Percentiles rank a stretch among this genome's conserved stretches.
phyloP scores from a whole-genome alignment of 2,329 filamentous ascomycete genomes.

The Biscogniauxia marginata region DNA sequence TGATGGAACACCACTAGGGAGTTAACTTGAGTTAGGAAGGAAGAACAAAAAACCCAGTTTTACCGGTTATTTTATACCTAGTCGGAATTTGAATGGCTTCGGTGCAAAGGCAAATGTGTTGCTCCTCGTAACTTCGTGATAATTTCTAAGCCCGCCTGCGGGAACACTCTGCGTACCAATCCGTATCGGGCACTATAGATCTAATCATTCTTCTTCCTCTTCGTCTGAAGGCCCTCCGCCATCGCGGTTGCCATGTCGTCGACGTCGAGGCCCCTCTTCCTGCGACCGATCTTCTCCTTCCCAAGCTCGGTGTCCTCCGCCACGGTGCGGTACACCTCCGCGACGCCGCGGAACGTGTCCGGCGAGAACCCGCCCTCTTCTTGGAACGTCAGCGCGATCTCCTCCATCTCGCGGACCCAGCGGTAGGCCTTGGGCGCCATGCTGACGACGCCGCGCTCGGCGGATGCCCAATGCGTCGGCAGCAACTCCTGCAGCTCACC shows the following conservation, averaged over 20 bases:
- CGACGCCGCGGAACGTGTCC: conserved; percentile 58
- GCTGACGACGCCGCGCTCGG: conserved; percentile 49
- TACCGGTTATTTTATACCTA: too few relatives aligned
- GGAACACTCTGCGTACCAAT: too few relatives aligned
- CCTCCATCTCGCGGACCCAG: conserved; percentile 76
- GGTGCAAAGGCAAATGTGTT: not conserved
- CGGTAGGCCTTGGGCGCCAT: conserved; percentile 76
- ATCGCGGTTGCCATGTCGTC: conserved; percentile 54
- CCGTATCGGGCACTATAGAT: too few relatives aligned
- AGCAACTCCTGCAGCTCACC: conserved; percentile 51
- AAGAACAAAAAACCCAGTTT: not conserved
- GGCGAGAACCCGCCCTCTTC: conserved; percentile 62
- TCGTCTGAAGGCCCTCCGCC: conserved; percentile 30
- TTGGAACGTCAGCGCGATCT: conserved; percentile 66
- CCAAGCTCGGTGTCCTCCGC: conserved; percentile 62
- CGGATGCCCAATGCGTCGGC: conserved; percentile 46
- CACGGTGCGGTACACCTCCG: conserved; percentile 59
- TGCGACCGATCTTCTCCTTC: conserved; percentile 54
- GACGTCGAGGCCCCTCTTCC: conserved; percentile 54
- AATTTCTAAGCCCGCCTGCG: too few relatives aligned
- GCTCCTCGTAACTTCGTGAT: not conserved
- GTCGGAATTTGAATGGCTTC: not conserved
- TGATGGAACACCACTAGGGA: not conserved
- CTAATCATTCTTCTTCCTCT: conserved; percentile 33
- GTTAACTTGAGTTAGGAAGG: not conserved